These are phyloP conservation scores for Herpetospermum pedunculosum DNA, from an alignment of 306 rosid genomes.

Conservation along the genomic window DNA sequence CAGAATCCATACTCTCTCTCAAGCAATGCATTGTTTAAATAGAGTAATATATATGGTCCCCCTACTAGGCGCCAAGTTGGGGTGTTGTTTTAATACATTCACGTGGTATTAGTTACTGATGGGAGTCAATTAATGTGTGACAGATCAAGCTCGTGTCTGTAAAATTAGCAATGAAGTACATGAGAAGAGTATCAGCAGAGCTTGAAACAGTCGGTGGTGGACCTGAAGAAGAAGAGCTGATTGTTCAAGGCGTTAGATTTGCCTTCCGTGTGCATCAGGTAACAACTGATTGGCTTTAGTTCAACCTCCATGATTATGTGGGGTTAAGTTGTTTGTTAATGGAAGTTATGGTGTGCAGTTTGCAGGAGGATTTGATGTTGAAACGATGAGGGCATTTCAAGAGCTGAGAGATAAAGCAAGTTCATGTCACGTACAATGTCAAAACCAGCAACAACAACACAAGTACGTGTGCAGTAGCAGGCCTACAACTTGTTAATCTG, in stretches of 20 bases:
- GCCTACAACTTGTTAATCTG: conserved; percentile 55
- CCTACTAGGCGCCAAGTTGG: conserved; percentile 7
- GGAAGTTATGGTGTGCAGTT: too few relatives aligned
- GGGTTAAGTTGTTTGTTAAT: not conserved
- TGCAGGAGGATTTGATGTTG: conserved; percentile 93
- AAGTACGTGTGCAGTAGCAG: conserved; percentile 60
- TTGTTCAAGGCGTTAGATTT: conserved; percentile 81
- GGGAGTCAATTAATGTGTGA: not conserved
- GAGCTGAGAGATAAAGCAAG: conserved; percentile 90
- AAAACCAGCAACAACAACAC: conserved; percentile 70
- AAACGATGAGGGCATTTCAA: conserved; percentile 91
- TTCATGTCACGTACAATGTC: conserved; percentile 76
- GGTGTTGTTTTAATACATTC: not conserved
- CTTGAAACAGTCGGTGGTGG: conserved; percentile 78
- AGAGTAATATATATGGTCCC: not conserved
- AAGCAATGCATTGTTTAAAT: not conserved
- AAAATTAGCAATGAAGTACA: conserved; percentile 88
- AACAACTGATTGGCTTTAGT: too few relatives aligned
- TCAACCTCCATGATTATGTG: not conserved
- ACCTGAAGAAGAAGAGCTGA: conserved; percentile 95
- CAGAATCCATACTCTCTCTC: not conserved
- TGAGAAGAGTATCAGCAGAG: conserved; percentile 94
- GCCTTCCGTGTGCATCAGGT: conserved; percentile 99
- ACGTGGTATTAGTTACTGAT: conserved; percentile 4
- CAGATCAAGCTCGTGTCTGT: conserved; percentile 96